Evolutionary conservation across 148 eudicot species (phyloP), one percentile per base, ranked within the genome.

Genomic region (Chenopodium formosanum): DNA sequence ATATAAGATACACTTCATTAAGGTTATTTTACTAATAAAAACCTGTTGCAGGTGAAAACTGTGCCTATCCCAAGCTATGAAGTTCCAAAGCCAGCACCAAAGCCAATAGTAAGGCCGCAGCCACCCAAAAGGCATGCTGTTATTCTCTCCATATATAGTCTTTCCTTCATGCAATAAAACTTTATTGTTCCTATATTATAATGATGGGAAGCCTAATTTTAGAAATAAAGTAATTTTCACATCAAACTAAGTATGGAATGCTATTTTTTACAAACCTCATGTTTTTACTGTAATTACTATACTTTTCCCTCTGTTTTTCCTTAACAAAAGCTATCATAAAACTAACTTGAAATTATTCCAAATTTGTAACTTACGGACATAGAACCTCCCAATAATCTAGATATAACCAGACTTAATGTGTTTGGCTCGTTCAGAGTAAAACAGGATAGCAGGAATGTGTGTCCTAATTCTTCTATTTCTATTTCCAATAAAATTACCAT

Each of bases 1-100:
- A 81, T 34, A 73, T 46, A 82, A 53, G 73, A 68, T 66, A 32
- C 62, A 53, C 23, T n/a, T 70, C 27, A 31, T 79, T 23, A 52
- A 44, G 20, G 71, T 58, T 64, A 70, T 73, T 4, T 56, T 5
- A 2, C 66, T 62, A 72, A 78, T 44, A 77, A 87, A 67, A 82
- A 70, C 82, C 37, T 86, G 46, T 76, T 81, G 64, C 91, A 94
- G 98, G 91, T 70, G 32, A 90, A 88, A 75, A 88, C 76, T 76
- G 84, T 94, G 73, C 80, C 89, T 11, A 82, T 85, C 48, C 84
- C 89, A 46, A 84, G 56, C 66, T 70, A 69, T 46, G 97, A 89
- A 83, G 76, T 79, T 80, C 89, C 90, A 32, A 81, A 85, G 85
- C 83, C 85, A 83, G 88, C 22, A 75, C 77, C 86, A 74, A 88